These are phyloP conservation scores for Parathielavia hyrcaniae DNA, from an alignment of 495 filamentous ascomycete species.

Conservation along the genomic window DNA sequence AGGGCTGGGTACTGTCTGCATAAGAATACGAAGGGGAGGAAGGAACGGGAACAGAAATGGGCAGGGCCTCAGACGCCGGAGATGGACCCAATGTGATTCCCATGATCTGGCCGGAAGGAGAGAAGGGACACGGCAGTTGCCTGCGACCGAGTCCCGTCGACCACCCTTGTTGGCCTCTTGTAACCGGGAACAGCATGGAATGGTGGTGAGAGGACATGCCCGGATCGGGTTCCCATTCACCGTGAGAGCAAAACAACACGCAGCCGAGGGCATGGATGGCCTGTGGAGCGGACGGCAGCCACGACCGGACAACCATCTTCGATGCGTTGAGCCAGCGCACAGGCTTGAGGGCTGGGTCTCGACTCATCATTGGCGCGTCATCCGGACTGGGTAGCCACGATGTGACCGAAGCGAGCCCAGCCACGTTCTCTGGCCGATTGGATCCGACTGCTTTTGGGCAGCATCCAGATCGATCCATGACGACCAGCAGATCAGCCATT, in stretches of 20 bases:
- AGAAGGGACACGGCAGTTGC: background rate
- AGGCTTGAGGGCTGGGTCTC: background rate
- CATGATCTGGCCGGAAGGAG: too few species aligned
- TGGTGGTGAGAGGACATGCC: background rate
- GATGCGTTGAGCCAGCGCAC: slow-evolving; percentile 11
- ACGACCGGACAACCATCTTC: background rate
- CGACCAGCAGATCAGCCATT: slow-evolving; percentile 6
- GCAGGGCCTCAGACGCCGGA: too few species aligned
- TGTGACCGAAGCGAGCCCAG: slow-evolving; percentile 8
- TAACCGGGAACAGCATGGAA: too few species aligned
- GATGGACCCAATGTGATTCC: too few species aligned
- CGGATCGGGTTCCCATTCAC: slow-evolving; percentile 3
- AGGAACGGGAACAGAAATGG: too few species aligned
- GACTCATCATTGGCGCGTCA: slow-evolving; percentile 14
- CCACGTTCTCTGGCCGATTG: slow-evolving; percentile 17
- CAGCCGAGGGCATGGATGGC: background rate
- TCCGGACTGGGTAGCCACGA: slow-evolving; percentile 14
- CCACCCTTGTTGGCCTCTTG: too few species aligned
- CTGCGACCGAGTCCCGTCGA: too few species aligned
- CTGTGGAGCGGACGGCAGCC: slow-evolving; percentile 2
- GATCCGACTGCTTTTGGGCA: slow-evolving; percentile 14
- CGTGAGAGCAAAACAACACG: background rate
- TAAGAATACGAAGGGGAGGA: too few species aligned
- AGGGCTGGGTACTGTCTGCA: too few species aligned
- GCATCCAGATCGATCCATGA: slow-evolving; percentile 16